A percentile compares a stretch with the other conserved stretches of the same genome.
These are phyloP conservation scores for Kwoniella mangroviensis DNA, from an alignment of 768 basidiomycete genomes.

Conservation along the genomic window DNA sequence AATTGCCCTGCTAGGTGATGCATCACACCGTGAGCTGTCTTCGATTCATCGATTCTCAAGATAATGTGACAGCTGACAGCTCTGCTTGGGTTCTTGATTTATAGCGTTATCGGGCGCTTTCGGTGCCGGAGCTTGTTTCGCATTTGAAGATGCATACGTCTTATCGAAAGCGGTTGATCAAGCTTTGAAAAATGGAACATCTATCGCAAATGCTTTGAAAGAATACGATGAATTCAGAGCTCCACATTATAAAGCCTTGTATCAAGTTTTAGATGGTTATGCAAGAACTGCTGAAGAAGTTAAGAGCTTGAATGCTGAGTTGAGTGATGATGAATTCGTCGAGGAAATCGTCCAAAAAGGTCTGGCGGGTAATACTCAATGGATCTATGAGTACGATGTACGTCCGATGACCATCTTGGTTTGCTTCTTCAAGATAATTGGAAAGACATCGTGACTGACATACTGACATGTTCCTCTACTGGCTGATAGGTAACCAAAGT, in stretches of 20 bases:
- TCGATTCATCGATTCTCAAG: not conserved
- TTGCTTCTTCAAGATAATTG: not conserved
- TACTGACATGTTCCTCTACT: not conserved
- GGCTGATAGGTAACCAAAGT: constrained; percentile 5
- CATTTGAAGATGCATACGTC: constrained; percentile 26
- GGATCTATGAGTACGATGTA: constrained; percentile 18
- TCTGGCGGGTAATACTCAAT: constrained; percentile 10
- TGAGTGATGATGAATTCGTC: constrained; percentile 14
- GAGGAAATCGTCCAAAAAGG: constrained; percentile 12
- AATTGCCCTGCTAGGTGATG: constrained; percentile 22
- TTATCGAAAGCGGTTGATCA: constrained; percentile 7
- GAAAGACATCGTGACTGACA: not conserved
- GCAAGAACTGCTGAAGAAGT: constrained; percentile 12
- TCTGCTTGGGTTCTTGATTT: not conserved
- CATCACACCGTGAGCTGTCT: constrained; percentile 18
- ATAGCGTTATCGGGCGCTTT: constrained; percentile 15
- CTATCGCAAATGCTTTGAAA: constrained; percentile 3
- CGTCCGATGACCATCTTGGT: not conserved
- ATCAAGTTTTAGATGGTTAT: constrained; percentile 13
- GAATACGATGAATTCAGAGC: constrained; percentile 14
- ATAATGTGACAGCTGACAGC: not conserved
- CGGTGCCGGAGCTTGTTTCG: constrained; percentile 26
- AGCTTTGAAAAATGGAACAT: not conserved
- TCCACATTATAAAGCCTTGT: constrained; percentile 18
- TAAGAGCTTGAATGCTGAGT: not conserved